Evolutionary conservation across 371 early-diverging fungal species (phyloP).

Genomic region (Mucor irregularis): DNA sequence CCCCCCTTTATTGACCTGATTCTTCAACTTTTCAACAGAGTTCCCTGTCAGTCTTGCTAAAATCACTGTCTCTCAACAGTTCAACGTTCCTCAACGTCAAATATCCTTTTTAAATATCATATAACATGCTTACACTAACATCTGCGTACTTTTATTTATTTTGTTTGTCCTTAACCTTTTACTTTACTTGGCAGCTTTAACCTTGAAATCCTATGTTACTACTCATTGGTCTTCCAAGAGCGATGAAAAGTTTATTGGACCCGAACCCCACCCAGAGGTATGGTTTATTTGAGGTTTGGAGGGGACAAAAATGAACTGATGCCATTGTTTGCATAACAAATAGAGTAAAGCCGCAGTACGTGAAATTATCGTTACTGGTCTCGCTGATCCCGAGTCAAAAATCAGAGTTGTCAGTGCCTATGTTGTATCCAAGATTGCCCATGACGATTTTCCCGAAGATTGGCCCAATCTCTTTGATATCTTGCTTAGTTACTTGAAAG

Average conservation of each 20-base stretch:
- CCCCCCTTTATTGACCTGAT: not conserved
- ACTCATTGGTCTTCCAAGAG: constrained; percentile 75
- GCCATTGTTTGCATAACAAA: not conserved
- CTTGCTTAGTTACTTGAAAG: constrained; percentile 69
- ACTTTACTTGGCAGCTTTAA: constrained; percentile 70
- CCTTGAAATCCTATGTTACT: constrained; percentile 76
- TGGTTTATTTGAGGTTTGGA: no score
- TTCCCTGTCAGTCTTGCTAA: constrained; percentile 70
- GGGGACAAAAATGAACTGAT: not conserved
- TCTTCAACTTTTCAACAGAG: constrained; percentile 30
- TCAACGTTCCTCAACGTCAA: constrained; percentile 72
- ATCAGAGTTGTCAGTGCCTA: constrained; percentile 77
- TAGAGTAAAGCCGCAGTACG: constrained; percentile 55
- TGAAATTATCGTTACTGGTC: constrained; percentile 53
- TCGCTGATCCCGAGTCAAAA: constrained; percentile 57
- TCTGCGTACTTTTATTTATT: not conserved
- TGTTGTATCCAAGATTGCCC: constrained; percentile 86
- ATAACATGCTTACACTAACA: not conserved
- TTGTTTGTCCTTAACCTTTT: constrained; percentile 27
- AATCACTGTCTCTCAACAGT: constrained; percentile 66
- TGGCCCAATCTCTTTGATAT: constrained; percentile 92
- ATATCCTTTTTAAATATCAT: constrained; percentile 55
- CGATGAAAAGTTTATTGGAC: constrained; percentile 60
- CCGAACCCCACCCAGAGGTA: constrained; percentile 59
- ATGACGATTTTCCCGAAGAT: constrained; percentile 91